Base-by-base conservation (phyloP, 192 early-diverging fungal species). In the Entomortierella beljakovae region DNA sequence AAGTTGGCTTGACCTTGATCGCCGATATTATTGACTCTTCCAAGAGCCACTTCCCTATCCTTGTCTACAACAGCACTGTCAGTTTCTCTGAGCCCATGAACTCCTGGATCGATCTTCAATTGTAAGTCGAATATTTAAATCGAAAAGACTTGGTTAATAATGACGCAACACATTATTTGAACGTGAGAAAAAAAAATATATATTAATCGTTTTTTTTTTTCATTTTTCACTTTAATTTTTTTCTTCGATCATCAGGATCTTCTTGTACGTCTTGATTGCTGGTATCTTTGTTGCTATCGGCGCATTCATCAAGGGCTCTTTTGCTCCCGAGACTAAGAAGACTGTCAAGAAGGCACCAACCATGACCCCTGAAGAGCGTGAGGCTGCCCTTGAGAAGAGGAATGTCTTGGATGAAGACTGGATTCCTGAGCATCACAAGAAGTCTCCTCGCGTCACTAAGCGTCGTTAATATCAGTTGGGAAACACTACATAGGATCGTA, bases 401-500 rank as follows among this genome's bases (percentile, higher is more conserved):
- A 79, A 79, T 29, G 62, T 65, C 25, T 60, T 79, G 75, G 75
- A 79, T 33, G 75, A 79, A 68, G 68, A 70, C 75, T 79, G 75
- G 75, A 79, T 79, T 68, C 75, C 75, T 26, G 75, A 79, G 75
- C 60, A 79, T 62, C 75, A 79, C 75, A 79, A 79, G 75, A 79
- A 79, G 68, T 79, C 75, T 43, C 75, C 75, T 49, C 67, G 68
- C 25, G 75, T 69, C 23, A 50, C 46, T 38, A 79, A 70, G 75
- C 61, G 75, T 57, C 75, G 75, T 37, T 63, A 63, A 63, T 11
- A 20, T 3, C 11, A 4, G 20, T 5, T 20, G 43, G 20, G 43
- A 46, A 20, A 18, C 32, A 43, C 20, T 31, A 53, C 23, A 29
- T 9, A 29, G 28, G 6, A 7, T 5, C 4, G 23, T 3, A 26